Evolutionary conservation across 441 rosid genomes (phyloP).

Genomic region (Populus hybrid): DNA sequence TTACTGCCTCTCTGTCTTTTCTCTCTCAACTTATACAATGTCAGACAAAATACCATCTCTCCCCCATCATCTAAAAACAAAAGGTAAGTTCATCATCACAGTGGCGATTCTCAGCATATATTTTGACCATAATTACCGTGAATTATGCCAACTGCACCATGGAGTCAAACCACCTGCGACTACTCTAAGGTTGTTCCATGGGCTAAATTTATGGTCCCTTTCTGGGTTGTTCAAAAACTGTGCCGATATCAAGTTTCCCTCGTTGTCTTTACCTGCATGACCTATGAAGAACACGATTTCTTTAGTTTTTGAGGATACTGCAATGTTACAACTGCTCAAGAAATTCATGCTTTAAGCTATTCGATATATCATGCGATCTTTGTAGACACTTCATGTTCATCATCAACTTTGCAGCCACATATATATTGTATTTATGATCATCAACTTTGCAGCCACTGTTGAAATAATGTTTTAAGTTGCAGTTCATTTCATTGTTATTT

Average conservation of each 20-base stretch:
- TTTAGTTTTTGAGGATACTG: neutral
- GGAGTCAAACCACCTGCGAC: neutral
- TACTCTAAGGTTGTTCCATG: neutral
- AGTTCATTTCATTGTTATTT: too few relatives aligned
- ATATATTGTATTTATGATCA: too few relatives aligned
- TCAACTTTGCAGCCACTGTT: too few relatives aligned
- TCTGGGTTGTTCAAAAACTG: neutral
- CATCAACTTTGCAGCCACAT: neutral
- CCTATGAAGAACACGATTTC: neutral
- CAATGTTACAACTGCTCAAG: neutral
- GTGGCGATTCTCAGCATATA: neutral
- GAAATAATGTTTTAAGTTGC: too few relatives aligned
- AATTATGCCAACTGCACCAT: neutral
- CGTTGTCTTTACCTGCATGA: neutral
- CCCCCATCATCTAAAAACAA: neutral
- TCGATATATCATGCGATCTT: neutral
- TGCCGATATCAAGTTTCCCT: neutral
- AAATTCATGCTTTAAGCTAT: neutral
- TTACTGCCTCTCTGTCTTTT: neutral
- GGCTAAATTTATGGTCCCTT: neutral
- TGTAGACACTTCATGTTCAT: neutral
- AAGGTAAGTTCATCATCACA: neutral
- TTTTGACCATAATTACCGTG: neutral
- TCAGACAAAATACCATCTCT: neutral
- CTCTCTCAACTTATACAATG: neutral